Percentiles rank a stretch among this genome's conserved stretches.
Evolutionary conservation across 129 eudicot genomes (phyloP).

Genomic region (Flaveria ramosissima): DNA sequence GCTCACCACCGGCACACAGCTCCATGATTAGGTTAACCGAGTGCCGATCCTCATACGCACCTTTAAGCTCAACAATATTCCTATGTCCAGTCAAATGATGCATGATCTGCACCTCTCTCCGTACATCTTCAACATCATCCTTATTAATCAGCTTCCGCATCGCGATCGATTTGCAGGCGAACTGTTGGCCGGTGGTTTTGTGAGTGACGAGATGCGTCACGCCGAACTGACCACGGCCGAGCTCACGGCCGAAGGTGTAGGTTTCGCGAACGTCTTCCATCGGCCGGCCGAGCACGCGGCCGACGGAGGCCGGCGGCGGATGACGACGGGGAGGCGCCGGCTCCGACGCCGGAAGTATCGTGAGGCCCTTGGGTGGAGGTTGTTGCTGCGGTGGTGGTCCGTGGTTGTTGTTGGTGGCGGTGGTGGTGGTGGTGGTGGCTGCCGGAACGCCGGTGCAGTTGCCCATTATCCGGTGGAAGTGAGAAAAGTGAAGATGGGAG

Average conservation of each 20-base stretch:
- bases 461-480: constrained; percentile 53
- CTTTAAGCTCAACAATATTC: constrained; percentile 83
- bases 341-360: constrained; percentile 40
- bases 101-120: constrained; percentile 98
- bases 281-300: constrained; percentile 96
- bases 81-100: constrained; percentile 96
- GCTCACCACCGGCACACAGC: constrained; percentile 94
- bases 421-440: constrained; percentile 26
- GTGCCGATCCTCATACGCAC: constrained; percentile 82
- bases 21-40: constrained; percentile 85
- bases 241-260: constrained; percentile 81
- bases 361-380: constrained; percentile 34
- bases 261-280: constrained; percentile 72
- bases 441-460: constrained; percentile 63
- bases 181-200: constrained; percentile 54
- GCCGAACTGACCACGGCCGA: constrained; percentile 99
- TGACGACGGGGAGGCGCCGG: constrained; percentile 50
- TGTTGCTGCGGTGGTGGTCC: constrained; percentile 13
- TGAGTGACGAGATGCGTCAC: constrained; percentile 85
- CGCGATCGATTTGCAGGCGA: constrained; percentile 96
- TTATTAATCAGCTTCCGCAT: constrained; percentile 67
- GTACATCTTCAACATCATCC: constrained; percentile 85
- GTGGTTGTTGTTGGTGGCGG: constrained; percentile 28
- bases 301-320: constrained; percentile 44
- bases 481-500: constrained; percentile 25